phyloP scores from a whole-genome alignment of 2,329 filamentous ascomycete genomes.

The Rhytidhysteron rufulum region DNA sequence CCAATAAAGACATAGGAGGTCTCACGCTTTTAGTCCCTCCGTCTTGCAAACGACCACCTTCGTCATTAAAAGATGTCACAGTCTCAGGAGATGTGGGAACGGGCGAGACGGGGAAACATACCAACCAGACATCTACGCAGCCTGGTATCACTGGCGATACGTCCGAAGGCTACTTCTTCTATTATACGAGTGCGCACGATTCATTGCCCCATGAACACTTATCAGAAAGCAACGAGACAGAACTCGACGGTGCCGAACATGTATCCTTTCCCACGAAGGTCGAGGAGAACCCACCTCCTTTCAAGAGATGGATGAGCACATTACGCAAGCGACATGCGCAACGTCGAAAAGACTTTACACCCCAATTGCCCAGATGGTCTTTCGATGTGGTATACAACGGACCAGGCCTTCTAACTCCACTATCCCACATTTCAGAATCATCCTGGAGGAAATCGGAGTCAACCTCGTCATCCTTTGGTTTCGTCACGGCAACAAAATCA shows the following conservation, averaged over 20 bases:
- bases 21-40: too few species aligned
- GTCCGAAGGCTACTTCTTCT: constrained; percentile 20
- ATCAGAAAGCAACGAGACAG: constrained; percentile 16
- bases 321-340: constrained; percentile 55
- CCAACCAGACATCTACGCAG: too few species aligned
- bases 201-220: constrained; percentile 20
- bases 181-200: constrained; percentile 27
- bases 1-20: neutral
- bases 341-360: constrained; percentile 32
- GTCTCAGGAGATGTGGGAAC: too few species aligned
- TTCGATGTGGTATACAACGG: constrained; percentile 24
- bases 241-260: constrained; percentile 6
- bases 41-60: neutral
- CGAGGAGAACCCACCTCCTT: constrained; percentile 42
- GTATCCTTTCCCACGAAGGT: neutral
- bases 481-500: constrained; percentile 77
- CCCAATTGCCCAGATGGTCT: constrained; percentile 31
- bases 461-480: constrained; percentile 71
- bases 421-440: constrained; percentile 10
- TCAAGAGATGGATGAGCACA: constrained; percentile 70
- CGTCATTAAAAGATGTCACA: too few species aligned
- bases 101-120: too few species aligned
- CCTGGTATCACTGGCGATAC: too few species aligned
- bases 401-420: constrained; percentile 8
- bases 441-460: constrained; percentile 47